Evolutionary conservation across 2,329 filamentous ascomycete species (phyloP).

Genomic region (Apiospora aurea): DNA sequence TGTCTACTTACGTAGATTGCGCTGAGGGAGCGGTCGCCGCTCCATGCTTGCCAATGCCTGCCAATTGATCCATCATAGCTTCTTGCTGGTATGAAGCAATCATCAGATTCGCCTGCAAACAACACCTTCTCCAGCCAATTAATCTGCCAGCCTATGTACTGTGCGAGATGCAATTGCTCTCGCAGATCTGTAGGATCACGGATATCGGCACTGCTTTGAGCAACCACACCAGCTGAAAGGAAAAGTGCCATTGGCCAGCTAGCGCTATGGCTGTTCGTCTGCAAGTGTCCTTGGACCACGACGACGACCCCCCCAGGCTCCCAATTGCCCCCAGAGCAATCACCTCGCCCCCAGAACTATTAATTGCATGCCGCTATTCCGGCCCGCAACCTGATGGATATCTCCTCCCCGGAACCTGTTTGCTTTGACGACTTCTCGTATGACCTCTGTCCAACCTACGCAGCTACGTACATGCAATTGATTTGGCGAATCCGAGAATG

Average conservation of each 20-base stretch:
- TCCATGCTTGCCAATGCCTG: background rate
- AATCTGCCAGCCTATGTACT: background rate
- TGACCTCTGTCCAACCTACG: background rate
- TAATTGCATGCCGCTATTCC: background rate
- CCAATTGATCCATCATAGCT: background rate
- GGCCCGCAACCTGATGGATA: background rate
- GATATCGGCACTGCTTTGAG: slow-evolving; percentile 18
- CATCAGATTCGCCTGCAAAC: slow-evolving; percentile 9
- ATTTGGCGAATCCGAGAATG: background rate
- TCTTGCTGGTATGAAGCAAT: background rate
- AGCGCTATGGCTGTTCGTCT: background rate
- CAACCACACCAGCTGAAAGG: background rate
- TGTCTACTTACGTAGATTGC: background rate
- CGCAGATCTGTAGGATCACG: background rate
- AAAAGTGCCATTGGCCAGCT: background rate
- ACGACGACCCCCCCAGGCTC: background rate
- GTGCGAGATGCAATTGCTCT: slow-evolving; percentile 1
- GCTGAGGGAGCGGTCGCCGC: background rate
- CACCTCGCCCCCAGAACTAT: background rate
- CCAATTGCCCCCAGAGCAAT: background rate
- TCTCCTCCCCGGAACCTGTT: background rate
- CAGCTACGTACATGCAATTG: background rate
- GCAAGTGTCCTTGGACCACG: background rate
- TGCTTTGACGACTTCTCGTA: background rate
- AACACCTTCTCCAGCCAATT: background rate